Evolutionary conservation across 192 early-diverging fungal genomes (phyloP).

Genomic region (Spizellomyces sp.): DNA sequence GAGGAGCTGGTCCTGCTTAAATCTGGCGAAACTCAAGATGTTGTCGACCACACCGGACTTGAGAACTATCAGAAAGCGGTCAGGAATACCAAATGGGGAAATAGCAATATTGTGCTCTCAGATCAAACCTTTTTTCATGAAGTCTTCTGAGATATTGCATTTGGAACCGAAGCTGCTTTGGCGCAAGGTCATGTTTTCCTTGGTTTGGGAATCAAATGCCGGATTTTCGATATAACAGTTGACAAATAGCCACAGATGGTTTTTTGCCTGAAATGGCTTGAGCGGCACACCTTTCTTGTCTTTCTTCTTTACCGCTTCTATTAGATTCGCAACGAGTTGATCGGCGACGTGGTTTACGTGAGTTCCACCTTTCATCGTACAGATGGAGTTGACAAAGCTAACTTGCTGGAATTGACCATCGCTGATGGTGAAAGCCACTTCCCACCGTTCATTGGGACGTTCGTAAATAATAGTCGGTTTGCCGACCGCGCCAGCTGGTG

Average conservation of each 20-base stretch:
- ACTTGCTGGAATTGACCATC: slow-evolving; percentile 97
- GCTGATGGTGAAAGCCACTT: slow-evolving; percentile 87
- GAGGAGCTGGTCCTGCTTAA: slow-evolving; percentile 73
- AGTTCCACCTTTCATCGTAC: slow-evolving; percentile 90
- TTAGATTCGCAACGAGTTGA: slow-evolving; percentile 74
- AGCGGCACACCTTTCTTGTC: slow-evolving; percentile 66
- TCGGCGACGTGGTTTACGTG: slow-evolving; percentile 82
- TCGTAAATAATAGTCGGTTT: slow-evolving; percentile 68
- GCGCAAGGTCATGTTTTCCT: slow-evolving; percentile 90
- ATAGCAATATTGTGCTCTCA: background rate
- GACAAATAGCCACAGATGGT: slow-evolving; percentile 91
- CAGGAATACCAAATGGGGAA: background rate
- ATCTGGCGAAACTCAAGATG: slow-evolving; percentile 69
- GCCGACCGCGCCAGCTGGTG: slow-evolving; percentile 5
- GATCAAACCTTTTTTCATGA: slow-evolving; percentile 70
- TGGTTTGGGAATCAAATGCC: slow-evolving; percentile 96
- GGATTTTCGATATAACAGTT: slow-evolving; percentile 95
- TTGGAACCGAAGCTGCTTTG: slow-evolving; percentile 77
- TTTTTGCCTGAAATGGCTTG: slow-evolving; percentile 84
- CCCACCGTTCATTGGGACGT: slow-evolving; percentile 81
- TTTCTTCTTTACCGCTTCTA: slow-evolving; percentile 72
- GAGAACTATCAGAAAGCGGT: slow-evolving; percentile 52
- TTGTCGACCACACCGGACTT: slow-evolving; percentile 85
- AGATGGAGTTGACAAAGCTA: slow-evolving; percentile 97
- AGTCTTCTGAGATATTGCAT: slow-evolving; percentile 73